These are phyloP conservation scores for Isatis tinctoria DNA, from an alignment of 345 rosid species.

Conservation along the genomic window DNA sequence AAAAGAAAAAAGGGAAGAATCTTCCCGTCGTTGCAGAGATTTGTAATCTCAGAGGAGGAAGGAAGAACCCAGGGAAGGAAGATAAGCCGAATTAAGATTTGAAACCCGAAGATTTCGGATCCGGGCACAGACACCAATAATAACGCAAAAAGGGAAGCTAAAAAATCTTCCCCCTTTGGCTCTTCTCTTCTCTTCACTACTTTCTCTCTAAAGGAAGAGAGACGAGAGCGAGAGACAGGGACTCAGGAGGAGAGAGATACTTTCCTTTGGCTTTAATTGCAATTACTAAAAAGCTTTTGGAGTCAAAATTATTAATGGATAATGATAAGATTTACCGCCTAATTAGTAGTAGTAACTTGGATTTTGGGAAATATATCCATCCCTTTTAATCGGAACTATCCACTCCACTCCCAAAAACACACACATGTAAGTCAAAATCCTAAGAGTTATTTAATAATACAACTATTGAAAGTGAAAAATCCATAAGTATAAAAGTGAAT, in stretches of 20 bases:
- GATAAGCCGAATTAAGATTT: constrained; percentile 5
- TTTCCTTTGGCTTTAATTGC: neutral
- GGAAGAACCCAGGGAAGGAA: neutral
- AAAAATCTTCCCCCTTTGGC: neutral
- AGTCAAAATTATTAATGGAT: neutral
- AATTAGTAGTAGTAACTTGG: neutral
- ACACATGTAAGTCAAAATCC: no score
- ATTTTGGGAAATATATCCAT: neutral
- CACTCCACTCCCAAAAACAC: no score
- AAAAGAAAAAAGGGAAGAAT: constrained; percentile 4
- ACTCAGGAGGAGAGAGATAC: neutral
- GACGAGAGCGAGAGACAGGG: neutral
- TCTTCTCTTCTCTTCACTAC: neutral
- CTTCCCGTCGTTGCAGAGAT: constrained; percentile 5
- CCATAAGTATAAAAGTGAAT: no score
- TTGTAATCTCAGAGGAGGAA: neutral
- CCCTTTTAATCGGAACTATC: no score
- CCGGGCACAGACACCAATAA: constrained; percentile 10
- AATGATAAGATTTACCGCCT: neutral
- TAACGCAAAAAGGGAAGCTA: neutral
- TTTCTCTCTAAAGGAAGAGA: neutral
- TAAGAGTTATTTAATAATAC: no score
- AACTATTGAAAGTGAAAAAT: no score
- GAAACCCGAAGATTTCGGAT: constrained; percentile 57
- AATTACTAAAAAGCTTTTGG: neutral